A percentile compares a stretch with the other conserved stretches of the same genome.
Evolutionary conservation across 495 filamentous ascomycete genomes (phyloP).

Genomic region (Penicillium flavigenum): DNA sequence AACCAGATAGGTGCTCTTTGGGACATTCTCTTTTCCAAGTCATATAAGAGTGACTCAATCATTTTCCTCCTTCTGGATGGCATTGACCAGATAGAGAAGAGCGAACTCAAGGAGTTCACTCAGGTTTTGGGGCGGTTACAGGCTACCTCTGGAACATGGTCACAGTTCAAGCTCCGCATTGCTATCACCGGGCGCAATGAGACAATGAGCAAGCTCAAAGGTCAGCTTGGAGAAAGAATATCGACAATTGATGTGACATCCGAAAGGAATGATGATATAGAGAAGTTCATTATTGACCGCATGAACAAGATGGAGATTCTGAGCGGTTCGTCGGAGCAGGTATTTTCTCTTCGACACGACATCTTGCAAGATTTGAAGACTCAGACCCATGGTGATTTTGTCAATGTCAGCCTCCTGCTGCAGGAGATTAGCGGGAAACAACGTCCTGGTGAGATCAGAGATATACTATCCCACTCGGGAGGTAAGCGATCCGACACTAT

Average conservation of each 20-base stretch:
- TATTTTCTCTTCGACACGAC: conserved; percentile 12
- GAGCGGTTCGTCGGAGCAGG: conserved; percentile 13
- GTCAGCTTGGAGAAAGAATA: conserved; percentile 7
- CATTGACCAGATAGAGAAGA: conserved; percentile 12
- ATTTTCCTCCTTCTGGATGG: conserved; percentile 22
- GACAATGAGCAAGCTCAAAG: conserved; percentile 12
- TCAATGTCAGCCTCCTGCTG: conserved; percentile 21
- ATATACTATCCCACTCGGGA: conserved; percentile 20
- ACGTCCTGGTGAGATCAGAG: conserved; percentile 22
- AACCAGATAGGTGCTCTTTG: conserved; percentile 14
- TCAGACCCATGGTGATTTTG: conserved; percentile 20
- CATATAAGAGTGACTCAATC: conserved; percentile 21
- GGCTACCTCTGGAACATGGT: conserved; percentile 6
- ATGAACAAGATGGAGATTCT: conserved; percentile 25
- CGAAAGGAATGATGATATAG: conserved; percentile 16
- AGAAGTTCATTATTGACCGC: conserved; percentile 17
- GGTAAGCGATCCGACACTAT: conserved; percentile 22
- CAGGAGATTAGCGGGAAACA: conserved; percentile 23
- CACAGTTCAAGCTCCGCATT: conserved; percentile 19
- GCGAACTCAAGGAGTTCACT: conserved; percentile 15
- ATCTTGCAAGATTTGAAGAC: conserved; percentile 15
- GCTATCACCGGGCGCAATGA: conserved; percentile 13
- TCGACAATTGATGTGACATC: conserved; percentile 16
- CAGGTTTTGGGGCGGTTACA: conserved; percentile 9
- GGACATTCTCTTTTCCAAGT: conserved; percentile 18